Base-by-base conservation (phyloP, 2,329 filamentous ascomycete genomes). In the Colletotrichum sp. region DNA sequence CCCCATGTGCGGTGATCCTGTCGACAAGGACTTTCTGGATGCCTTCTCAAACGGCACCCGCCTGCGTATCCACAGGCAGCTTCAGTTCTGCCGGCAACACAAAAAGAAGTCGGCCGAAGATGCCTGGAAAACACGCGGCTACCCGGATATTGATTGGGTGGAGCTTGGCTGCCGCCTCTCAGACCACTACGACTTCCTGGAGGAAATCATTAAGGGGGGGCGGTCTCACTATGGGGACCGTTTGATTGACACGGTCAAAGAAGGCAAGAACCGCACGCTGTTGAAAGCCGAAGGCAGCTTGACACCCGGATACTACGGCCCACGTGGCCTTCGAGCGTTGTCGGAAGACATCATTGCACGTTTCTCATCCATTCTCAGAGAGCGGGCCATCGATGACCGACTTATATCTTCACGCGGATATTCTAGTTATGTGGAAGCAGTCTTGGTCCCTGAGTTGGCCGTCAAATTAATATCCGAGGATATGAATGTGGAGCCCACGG, bases 251-350 rank as follows among this genome's bases (percentile, higher is more conserved):
- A 89, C 86, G 15, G 86, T 94, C 59, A 88, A 88, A 82, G 83
- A 86, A 3, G 93, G 93, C 15, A 88, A 90, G 80, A 90, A 90
- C 34, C 88, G 91, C 68, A 93, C 90, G 30, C 85, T 94, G 72
- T 86, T 91, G 68, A 89, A 91, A 75, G 91, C 88, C 67, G 85
- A 91, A 32, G 87, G 89, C 65, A 89, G 87, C 71, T 87, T 93
- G 34, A 92, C 90, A 5, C 94, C 94, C 12, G 96, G 96, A 0
- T 98, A 98, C 84, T 98, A 98, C 84, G 96, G 96, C 3, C 90
- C 93, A 4, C 90, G 93, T 25, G 96, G 96, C 2, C 88, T 94
- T 68, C 91, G 91, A 65, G 85, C 90, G 68, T 95, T 98, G 90
- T 94, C 92, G 60, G 93, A 95, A 79, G 90, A 90, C 71, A 90